Conservation (phyloP, 129 eudicot genomes). For the Saussurea involucrata region DNA sequence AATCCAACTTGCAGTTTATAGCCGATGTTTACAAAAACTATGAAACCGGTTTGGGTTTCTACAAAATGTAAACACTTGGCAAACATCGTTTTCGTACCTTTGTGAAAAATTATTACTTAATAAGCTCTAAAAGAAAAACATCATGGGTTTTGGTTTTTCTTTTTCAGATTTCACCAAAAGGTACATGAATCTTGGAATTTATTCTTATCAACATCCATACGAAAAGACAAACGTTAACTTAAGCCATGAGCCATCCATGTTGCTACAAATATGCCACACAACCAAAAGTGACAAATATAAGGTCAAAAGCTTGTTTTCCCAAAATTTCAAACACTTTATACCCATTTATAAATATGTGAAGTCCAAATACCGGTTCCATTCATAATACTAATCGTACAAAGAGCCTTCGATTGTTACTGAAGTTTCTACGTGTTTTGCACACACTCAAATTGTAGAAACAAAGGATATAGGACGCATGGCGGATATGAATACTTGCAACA, state of each 20-base stretch:
- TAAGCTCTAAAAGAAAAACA: background rate
- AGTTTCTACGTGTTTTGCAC: background rate
- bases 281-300: background rate
- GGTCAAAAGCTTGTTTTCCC: background rate
- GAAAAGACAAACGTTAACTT: background rate
- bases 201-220: background rate
- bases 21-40: background rate
- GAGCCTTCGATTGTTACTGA: background rate
- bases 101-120: background rate
- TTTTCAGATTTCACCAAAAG: no score
- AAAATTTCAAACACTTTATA: no score
- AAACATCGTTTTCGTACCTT: no score
- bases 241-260: background rate
- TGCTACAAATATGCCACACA: background rate
- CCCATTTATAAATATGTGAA: background rate
- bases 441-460: background rate
- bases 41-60: background rate
- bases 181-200: background rate
- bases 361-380: background rate
- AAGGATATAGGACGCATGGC: background rate
- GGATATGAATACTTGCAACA: background rate
- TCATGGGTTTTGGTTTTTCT: background rate
- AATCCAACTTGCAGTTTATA: background rate
- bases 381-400: background rate
- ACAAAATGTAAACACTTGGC: no score